phyloP scores from a whole-genome alignment of 192 early-diverging fungal genomes.

The Neocallimastix lanati region DNA sequence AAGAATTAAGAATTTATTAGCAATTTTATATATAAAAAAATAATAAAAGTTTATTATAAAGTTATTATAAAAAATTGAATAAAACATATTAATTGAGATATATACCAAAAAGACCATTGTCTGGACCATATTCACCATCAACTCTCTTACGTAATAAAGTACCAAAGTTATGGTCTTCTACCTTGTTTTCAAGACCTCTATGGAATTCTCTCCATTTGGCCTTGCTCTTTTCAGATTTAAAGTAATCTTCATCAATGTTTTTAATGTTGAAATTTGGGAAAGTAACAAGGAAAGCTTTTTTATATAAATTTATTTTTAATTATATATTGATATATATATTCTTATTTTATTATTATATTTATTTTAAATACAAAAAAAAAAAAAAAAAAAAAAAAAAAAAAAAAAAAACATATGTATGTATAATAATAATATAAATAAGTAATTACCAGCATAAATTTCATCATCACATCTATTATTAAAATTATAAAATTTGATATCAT shows the following conservation, averaged over 20 bases:
- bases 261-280: constrained; percentile 63
- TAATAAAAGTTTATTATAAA: too few species aligned
- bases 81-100: too few species aligned
- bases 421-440: too few species aligned
- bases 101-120: constrained; percentile 80
- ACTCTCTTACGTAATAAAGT: constrained; percentile 62
- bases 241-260: constrained; percentile 52
- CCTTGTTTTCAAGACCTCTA: constrained; percentile 63
- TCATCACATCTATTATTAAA: constrained; percentile 5
- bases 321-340: too few species aligned
- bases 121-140: constrained; percentile 59
- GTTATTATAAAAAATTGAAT: too few species aligned
- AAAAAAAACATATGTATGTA: too few species aligned
- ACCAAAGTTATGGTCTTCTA: constrained; percentile 91
- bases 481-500: too few species aligned
- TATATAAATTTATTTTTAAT: constrained; percentile 1
- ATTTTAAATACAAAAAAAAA: too few species aligned
- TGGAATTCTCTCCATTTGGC: constrained; percentile 77
- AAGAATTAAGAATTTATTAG: too few species aligned
- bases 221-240: constrained; percentile 67
- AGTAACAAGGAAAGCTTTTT: constrained; percentile 55
- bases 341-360: not conserved
- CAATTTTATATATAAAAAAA: too few species aligned
- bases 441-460: constrained; percentile 6
- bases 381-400: too few species aligned